Conservation (phyloP, 768 basidiomycete species). For the Infundibulicybe gibba region DNA sequence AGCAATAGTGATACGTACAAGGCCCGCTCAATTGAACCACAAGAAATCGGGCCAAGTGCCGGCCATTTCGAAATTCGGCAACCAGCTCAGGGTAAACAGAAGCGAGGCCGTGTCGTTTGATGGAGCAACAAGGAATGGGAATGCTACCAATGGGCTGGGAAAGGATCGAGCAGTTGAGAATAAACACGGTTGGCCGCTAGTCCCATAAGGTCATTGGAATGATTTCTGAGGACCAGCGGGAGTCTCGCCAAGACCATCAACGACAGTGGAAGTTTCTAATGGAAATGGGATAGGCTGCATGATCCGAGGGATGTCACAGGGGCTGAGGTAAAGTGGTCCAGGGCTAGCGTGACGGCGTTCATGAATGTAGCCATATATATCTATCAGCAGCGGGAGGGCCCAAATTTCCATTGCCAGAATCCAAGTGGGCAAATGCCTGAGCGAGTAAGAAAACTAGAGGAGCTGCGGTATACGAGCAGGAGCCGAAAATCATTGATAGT, state of each 20-base stretch:
- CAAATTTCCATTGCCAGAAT: too few species aligned
- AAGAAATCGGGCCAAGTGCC: slow-evolving; percentile 16
- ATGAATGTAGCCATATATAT: background rate
- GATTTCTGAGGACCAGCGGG: too few species aligned
- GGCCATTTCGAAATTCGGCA: slow-evolving; percentile 2
- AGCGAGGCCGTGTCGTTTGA: background rate
- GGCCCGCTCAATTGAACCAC: slow-evolving; percentile 1
- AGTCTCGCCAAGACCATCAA: too few species aligned
- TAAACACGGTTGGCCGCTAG: background rate
- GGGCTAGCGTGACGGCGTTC: slow-evolving; percentile 1
- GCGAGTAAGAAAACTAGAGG: too few species aligned
- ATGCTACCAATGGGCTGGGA: background rate
- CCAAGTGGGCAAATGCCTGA: too few species aligned
- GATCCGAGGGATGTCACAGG: background rate
- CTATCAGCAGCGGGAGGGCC: too few species aligned
- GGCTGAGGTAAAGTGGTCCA: slow-evolving; percentile 1
- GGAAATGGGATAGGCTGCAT: too few species aligned
- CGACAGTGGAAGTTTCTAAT: too few species aligned
- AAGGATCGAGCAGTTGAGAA: background rate
- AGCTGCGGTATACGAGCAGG: too few species aligned
- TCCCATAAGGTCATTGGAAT: too few species aligned
- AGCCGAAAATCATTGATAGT: too few species aligned
- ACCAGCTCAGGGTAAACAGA: background rate
- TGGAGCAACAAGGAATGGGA: background rate
- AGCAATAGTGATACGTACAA: slow-evolving; percentile 19